Conservation (phyloP, 2,329 filamentous ascomycete species). For the Geosmithia morbida region DNA sequence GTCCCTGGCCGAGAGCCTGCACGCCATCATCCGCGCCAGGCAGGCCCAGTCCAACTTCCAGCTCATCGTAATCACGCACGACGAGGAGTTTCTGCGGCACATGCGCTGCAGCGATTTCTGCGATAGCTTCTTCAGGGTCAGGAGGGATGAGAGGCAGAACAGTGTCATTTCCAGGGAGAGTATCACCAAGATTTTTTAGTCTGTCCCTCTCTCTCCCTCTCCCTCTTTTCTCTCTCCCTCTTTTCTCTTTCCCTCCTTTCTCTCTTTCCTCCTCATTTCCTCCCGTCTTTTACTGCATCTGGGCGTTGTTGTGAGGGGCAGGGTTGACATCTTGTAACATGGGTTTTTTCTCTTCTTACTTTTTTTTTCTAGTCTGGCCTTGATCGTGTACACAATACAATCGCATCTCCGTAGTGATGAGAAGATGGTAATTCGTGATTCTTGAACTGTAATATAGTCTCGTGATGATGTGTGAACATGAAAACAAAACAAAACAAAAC, state of each 20-base stretch:
- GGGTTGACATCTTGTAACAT: too few relatives aligned
- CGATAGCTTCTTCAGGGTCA: conserved; percentile 82
- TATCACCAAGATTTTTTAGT: conserved; percentile 32
- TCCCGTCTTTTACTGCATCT: too few relatives aligned
- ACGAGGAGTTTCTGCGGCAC: conserved; percentile 84
- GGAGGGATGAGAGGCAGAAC: conserved; percentile 70
- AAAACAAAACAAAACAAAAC: too few relatives aligned
- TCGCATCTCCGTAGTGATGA: too few relatives aligned
- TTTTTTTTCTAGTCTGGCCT: background rate
- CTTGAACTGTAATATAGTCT: too few relatives aligned
- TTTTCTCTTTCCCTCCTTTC: background rate
- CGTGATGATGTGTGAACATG: too few relatives aligned
- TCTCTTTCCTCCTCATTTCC: too few relatives aligned
- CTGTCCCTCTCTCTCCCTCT: background rate
- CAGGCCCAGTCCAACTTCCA: conserved; percentile 90
- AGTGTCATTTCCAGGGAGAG: conserved; percentile 66
- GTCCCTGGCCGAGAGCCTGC: conserved; percentile 69
- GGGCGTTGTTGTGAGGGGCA: too few relatives aligned
- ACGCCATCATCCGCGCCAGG: conserved; percentile 73
- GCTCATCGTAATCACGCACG: conserved; percentile 96
- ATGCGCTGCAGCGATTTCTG: conserved; percentile 93
- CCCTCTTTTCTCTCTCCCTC: background rate
- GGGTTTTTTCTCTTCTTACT: too few relatives aligned
- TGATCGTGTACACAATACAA: background rate
- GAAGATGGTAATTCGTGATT: too few relatives aligned